A percentile compares a stretch with the other conserved stretches of the same genome.
These are phyloP conservation scores for Blechomonas ayalai DNA, from an alignment of 208 protist species.

Conservation along the genomic window DNA sequence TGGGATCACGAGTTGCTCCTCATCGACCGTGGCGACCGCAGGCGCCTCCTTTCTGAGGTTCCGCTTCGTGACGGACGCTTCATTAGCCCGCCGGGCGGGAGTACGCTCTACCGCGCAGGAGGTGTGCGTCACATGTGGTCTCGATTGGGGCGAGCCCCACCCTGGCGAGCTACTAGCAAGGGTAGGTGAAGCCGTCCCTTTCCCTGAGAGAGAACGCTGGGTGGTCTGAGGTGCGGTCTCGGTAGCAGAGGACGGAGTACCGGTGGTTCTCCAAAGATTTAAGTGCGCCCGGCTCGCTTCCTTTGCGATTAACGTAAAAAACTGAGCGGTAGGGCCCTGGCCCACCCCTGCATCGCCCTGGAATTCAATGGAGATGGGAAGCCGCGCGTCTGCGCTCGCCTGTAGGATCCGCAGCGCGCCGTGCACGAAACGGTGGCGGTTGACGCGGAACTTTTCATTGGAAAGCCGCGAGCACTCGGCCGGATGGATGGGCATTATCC, in stretches of 20 bases:
- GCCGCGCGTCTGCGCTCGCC: constrained; percentile 54
- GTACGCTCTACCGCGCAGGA: no score
- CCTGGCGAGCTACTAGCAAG: no score
- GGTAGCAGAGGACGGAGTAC: no score
- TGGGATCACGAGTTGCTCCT: constrained; percentile 8
- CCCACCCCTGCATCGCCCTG: constrained; percentile 84
- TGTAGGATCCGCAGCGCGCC: constrained; percentile 60
- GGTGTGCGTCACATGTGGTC: no score
- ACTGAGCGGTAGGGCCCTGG: constrained; percentile 86
- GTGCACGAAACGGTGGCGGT: constrained; percentile 41
- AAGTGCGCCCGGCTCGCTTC: constrained; percentile 34
- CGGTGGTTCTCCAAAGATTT: constrained; percentile 36
- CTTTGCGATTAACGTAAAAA: constrained; percentile 73
- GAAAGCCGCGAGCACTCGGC: constrained; percentile 61
- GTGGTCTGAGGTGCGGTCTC: not conserved
- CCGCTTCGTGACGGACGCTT: not conserved
- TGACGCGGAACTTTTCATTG: constrained; percentile 82
- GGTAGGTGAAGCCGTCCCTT: no score
- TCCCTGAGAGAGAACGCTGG: not conserved
- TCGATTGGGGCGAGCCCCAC: no score
- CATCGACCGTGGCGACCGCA: constrained; percentile 1
- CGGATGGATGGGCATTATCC: constrained; percentile 21
- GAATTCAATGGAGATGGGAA: constrained; percentile 85
- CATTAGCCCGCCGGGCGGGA: not conserved
- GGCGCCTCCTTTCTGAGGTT: not conserved